Conservation (phyloP, 768 basidiomycete genomes). For the Lactarius hatsudake region DNA sequence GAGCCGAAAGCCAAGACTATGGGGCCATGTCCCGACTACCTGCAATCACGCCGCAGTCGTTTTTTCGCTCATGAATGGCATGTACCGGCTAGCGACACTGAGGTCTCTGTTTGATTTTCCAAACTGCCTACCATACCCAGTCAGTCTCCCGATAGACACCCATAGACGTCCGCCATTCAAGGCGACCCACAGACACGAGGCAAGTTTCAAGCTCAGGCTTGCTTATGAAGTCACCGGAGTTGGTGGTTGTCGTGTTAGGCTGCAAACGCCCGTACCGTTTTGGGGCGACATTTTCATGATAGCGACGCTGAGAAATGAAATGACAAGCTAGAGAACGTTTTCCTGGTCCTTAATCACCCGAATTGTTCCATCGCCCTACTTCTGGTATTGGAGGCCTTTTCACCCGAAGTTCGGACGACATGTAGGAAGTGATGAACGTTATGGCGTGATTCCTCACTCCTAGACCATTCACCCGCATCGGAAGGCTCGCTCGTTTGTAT, state of each 20-base stretch:
- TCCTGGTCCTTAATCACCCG: neutral
- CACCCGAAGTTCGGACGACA: neutral
- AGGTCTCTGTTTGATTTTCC: neutral
- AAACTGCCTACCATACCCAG: conserved; percentile 31
- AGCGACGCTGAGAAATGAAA: neutral
- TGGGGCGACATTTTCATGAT: neutral
- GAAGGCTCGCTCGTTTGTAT: neutral
- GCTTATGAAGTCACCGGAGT: neutral
- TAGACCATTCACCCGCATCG: neutral
- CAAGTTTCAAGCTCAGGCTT: conserved; percentile 35
- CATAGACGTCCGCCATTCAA: conserved; percentile 62
- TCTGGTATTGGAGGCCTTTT: neutral
- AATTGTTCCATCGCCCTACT: neutral
- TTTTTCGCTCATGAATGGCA: neutral
- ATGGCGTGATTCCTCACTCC: neutral
- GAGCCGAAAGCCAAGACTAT: too few relatives aligned
- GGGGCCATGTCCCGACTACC: too few relatives aligned
- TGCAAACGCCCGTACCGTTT: neutral
- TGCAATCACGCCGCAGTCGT: too few relatives aligned
- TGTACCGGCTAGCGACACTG: neutral
- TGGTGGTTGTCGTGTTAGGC: conserved; percentile 45
- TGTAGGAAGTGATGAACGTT: neutral
- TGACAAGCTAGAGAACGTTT: neutral
- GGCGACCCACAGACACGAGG: conserved; percentile 61
- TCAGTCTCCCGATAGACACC: conserved; percentile 51